phyloP scores from a whole-genome alignment of 495 filamentous ascomycete species.

The Penicillium parvum region DNA sequence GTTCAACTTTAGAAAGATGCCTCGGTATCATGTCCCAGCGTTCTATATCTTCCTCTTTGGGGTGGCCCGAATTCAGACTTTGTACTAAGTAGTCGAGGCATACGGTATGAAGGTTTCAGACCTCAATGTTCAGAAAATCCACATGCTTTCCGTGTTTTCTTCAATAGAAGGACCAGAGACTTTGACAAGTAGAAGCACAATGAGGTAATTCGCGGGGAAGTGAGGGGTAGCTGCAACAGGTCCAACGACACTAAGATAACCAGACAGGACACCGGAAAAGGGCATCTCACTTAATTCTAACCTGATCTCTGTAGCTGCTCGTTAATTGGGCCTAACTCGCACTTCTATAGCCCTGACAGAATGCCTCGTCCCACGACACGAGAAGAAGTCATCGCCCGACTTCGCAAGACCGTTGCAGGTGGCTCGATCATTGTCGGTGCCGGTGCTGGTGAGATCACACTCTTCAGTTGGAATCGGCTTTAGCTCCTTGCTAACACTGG shows the following conservation, averaged over 20 bases:
- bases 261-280: not conserved
- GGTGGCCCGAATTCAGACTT: too few species aligned
- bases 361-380: conserved; percentile 46
- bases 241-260: not conserved
- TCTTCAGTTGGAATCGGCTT: not conserved
- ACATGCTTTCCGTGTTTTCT: too few species aligned
- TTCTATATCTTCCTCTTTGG: too few species aligned
- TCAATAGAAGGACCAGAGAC: too few species aligned
- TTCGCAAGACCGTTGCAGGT: conserved; percentile 48
- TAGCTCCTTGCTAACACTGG: not conserved
- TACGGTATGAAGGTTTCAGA: too few species aligned
- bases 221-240: conserved; percentile 6
- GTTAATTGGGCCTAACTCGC: too few species aligned
- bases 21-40: too few species aligned
- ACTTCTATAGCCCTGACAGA: too few species aligned
- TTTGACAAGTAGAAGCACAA: not conserved
- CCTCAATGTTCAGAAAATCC: not conserved
- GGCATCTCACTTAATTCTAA: too few species aligned
- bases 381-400: conserved; percentile 50
- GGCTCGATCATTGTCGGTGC: conserved; percentile 60
- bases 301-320: too few species aligned
- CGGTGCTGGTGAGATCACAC: conserved; percentile 50
- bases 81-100: too few species aligned
- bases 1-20: too few species aligned
- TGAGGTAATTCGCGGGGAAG: conserved; percentile 16